phyloP scores from a whole-genome alignment of 225 moss, liverwort and hornwort genomes.

The Thuidium tamariscinum region DNA sequence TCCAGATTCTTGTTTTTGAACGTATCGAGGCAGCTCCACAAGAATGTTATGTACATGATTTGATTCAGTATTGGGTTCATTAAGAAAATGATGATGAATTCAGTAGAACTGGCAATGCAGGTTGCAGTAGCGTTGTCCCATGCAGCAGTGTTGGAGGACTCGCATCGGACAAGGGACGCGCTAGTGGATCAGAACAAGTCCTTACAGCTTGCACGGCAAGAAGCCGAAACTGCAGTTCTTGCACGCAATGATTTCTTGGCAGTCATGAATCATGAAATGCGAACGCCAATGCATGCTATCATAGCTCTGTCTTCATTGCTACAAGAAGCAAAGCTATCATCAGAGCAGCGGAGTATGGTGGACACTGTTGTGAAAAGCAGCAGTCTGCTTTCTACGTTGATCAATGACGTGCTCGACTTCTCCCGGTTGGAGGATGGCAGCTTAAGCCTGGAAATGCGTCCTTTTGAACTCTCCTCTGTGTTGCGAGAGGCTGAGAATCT shows the following conservation, averaged over 20 bases:
- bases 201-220: conserved; percentile 55
- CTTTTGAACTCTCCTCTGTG: conserved; percentile 67
- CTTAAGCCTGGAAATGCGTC: conserved; percentile 46
- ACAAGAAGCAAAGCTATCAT: conserved; percentile 61
- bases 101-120: conserved; percentile 9
- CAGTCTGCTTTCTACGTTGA: conserved; percentile 87
- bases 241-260: conserved; percentile 89
- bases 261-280: conserved; percentile 99
- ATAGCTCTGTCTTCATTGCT: conserved; percentile 86
- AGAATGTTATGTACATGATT: neutral
- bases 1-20: neutral
- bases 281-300: conserved; percentile 94
- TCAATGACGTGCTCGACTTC: conserved; percentile 91
- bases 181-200: conserved; percentile 82
- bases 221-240: conserved; percentile 72
- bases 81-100: neutral
- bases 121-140: conserved; percentile 94
- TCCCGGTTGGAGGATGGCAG: conserved; percentile 87
- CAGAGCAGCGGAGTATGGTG: conserved; percentile 81
- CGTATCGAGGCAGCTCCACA: neutral
- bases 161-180: conserved; percentile 71
- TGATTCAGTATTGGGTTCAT: neutral
- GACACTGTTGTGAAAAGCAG: conserved; percentile 95
- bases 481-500: conserved; percentile 85
- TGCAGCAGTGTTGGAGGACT: conserved; percentile 90